These are phyloP conservation scores for Xylaria telfairii DNA, from an alignment of 495 filamentous ascomycete genomes.

Conservation along the genomic window DNA sequence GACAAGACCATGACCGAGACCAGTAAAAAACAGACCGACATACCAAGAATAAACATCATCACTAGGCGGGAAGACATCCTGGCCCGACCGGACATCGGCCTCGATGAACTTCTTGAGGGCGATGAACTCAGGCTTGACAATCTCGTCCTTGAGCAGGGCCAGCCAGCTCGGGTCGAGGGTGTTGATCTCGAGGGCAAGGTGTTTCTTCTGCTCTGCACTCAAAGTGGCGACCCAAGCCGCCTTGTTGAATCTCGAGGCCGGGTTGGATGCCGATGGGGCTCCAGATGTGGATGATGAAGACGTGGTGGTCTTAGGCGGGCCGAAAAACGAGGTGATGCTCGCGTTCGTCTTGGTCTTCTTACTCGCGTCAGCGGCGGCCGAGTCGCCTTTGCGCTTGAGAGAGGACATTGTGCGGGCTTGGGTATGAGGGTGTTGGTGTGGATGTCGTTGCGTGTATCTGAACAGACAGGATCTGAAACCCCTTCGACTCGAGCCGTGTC, in stretches of 20 bases:
- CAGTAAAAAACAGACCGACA: constrained; percentile 19
- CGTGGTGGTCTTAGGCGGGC: constrained; percentile 41
- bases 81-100: constrained; percentile 71
- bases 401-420: constrained; percentile 45
- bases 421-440: neutral
- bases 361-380: constrained; percentile 50
- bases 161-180: constrained; percentile 93
- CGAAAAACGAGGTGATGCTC: constrained; percentile 63
- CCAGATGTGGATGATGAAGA: constrained; percentile 30
- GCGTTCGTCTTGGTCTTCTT: constrained; percentile 77
- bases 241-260: constrained; percentile 76
- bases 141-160: constrained; percentile 80
- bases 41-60: constrained; percentile 97
- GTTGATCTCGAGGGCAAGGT: constrained; percentile 87
- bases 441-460: constrained; percentile 1
- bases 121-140: constrained; percentile 78
- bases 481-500: neutral
- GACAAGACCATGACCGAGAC: too few relatives aligned
- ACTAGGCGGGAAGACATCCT: constrained; percentile 81
- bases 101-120: constrained; percentile 87
- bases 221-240: constrained; percentile 81
- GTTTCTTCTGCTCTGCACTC: constrained; percentile 77
- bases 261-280: constrained; percentile 20
- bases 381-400: constrained; percentile 71
- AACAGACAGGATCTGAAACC: neutral